A percentile compares a stretch with the other conserved stretches of the same genome.
Conservation (phyloP, 208 protist genomes). For the Crithidia expoeki region DNA sequence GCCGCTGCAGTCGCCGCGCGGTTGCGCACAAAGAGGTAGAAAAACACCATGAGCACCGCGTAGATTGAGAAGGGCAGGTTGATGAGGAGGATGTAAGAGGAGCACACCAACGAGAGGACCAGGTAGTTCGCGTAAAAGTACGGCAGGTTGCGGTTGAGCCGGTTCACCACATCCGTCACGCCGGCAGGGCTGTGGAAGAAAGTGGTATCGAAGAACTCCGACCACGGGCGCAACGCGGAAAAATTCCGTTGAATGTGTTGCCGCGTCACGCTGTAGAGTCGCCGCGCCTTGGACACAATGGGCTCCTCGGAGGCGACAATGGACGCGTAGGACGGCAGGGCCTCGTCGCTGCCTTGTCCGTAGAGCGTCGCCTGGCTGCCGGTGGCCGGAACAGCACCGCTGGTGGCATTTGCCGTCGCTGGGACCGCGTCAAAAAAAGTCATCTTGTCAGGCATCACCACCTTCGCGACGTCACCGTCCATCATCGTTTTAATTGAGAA, state of each 20-base stretch:
- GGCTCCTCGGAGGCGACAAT: conserved; percentile 39
- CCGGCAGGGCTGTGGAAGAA: conserved; percentile 61
- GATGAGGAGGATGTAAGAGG: conserved; percentile 78
- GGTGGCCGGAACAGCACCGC: background rate
- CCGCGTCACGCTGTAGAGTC: conserved; percentile 37
- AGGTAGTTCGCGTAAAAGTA: conserved; percentile 93
- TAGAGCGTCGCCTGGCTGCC: conserved; percentile 3
- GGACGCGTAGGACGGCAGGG: conserved; percentile 32
- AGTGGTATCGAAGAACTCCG: conserved; percentile 80
- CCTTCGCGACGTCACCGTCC: conserved; percentile 13
- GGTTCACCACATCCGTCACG: conserved; percentile 58
- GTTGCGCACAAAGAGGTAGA: conserved; percentile 58
- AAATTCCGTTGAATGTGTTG: conserved; percentile 46
- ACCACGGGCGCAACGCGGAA: conserved; percentile 67
- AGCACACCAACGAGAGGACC: conserved; percentile 74
- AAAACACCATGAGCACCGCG: conserved; percentile 36
- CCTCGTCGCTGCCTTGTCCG: conserved; percentile 17
- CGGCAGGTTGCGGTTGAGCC: conserved; percentile 74
- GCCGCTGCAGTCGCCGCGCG: conserved; percentile 22
- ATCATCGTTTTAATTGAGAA: conserved; percentile 5
- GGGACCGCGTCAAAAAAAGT: conserved; percentile 38
- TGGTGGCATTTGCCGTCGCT: background rate
- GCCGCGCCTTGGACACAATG: conserved; percentile 34
- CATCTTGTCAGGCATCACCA: conserved; percentile 36
- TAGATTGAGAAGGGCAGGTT: conserved; percentile 81